These are phyloP conservation scores for Striga hermonthica DNA, from an alignment of 305 asterid species.

Conservation along the genomic window DNA sequence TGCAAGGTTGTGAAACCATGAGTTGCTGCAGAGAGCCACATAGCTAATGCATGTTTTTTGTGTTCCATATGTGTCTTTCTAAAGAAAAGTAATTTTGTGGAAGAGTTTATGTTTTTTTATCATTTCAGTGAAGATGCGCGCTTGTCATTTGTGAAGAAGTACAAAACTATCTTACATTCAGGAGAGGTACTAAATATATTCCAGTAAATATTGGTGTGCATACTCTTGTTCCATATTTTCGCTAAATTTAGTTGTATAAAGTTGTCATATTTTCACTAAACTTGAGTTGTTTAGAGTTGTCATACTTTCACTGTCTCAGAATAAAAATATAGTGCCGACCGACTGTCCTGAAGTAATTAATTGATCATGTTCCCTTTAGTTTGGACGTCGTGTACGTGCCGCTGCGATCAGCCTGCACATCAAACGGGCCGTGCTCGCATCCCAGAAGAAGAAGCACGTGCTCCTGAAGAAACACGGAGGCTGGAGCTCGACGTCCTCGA, in stretches of 20 bases:
- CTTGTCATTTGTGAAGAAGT: conserved; percentile 85
- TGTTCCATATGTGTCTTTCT: conserved; percentile 8
- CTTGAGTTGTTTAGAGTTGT: too few species aligned
- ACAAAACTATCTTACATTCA: conserved; percentile 91
- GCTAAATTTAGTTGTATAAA: not conserved
- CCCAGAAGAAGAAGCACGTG: too few species aligned
- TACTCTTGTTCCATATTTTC: conserved; percentile 2
- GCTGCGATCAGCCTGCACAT: too few species aligned
- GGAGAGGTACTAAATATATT: conserved; percentile 70
- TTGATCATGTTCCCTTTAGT: conserved; percentile 16
- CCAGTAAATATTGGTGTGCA: conserved; percentile 7
- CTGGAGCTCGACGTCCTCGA: too few species aligned
- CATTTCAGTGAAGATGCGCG: conserved; percentile 96
- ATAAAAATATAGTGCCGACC: conserved; percentile 89
- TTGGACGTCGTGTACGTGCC: too few species aligned
- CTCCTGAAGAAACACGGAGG: too few species aligned
- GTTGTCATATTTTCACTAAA: not conserved
- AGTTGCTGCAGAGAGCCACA: conserved; percentile 81
- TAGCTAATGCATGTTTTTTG: conserved; percentile 59
- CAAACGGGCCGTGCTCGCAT: too few species aligned
- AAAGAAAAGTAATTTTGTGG: not conserved
- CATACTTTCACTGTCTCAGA: conserved; percentile 84
- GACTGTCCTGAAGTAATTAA: conserved; percentile 90
- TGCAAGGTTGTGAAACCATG: conserved; percentile 93
- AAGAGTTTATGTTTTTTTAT: conserved; percentile 24